Conservation (phyloP, 2,329 filamentous ascomycete genomes). For the Fonsecaea multimorphosa region DNA sequence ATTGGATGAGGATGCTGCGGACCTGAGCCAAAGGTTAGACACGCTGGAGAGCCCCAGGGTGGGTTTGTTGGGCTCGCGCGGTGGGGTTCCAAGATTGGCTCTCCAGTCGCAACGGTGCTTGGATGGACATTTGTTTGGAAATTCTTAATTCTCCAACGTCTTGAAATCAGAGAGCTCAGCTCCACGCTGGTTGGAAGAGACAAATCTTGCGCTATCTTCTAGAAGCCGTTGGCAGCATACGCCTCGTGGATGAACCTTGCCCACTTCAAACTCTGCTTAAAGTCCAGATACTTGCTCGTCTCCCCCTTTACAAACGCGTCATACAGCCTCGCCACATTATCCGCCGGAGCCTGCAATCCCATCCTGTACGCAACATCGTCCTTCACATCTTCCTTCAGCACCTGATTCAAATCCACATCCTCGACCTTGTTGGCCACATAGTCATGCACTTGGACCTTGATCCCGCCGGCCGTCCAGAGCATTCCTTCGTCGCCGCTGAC, state of each 20-base stretch:
- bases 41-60: too few species aligned
- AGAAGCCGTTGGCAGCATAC: slow-evolving; percentile 11
- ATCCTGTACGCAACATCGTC: not conserved
- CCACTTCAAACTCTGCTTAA: slow-evolving; percentile 21
- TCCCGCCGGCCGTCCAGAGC: not conserved
- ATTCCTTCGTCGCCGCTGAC: not conserved
- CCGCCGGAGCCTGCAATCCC: slow-evolving; percentile 13
- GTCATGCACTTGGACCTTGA: slow-evolving; percentile 14
- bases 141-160: too few species aligned
- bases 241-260: slow-evolving; percentile 19
- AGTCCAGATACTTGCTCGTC: slow-evolving; percentile 17
- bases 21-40: too few species aligned
- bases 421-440: slow-evolving; percentile 8
- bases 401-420: slow-evolving; percentile 8
- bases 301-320: slow-evolving; percentile 14
- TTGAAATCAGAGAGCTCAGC: too few species aligned
- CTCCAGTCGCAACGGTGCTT: too few species aligned
- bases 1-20: too few species aligned
- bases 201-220: not conserved
- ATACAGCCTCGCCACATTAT: slow-evolving; percentile 22
- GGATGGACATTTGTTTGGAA: too few species aligned
- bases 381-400: not conserved
- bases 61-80: too few species aligned
- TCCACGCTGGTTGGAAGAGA: too few species aligned
- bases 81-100: too few species aligned